Evolutionary conservation across 345 rosid species (phyloP), one percentile per base, ranked within the genome.

Genomic region (Eucalyptus camaldulensis): DNA sequence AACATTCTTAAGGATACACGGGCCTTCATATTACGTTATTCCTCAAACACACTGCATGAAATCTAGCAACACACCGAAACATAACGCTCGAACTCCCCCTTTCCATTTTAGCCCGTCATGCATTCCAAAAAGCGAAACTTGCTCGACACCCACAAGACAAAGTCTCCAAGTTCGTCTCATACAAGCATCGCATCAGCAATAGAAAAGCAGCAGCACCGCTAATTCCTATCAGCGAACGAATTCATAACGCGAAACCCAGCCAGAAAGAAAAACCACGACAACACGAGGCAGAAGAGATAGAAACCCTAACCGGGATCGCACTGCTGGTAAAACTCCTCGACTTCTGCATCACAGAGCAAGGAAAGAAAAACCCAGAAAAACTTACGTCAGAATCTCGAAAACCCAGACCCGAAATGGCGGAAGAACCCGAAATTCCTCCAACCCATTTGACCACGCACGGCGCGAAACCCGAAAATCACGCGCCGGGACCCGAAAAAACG

Each of bases 291-390:
- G 86, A 88, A 56, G 67, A 72, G 69, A 50, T 21, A 86, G 76
- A 86, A 90, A 87, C 80, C 88, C 91, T 90, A 90, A 96, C 98
- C 97, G 24, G 98, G 98, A 93, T 96, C 96, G 80, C 98, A 96
- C 92, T 94, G 97, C 80, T 92, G 94, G 92, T 88, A 94, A 90
- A 96, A 95, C 90, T 95, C 98, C 51, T 93, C 93, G 76, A 94
- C 95, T 91, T 95, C 98, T 96, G 94, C 93, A 88, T 88, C 65
- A 88, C 88, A 83, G 86, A 88, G 87, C 54, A 86, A 27, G 8
- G 15, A 16, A 19, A 86, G 29, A 44, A 47, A 60, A 89, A 31
- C 50, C 49, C 45, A 86, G 29, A 44, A 29, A 44, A 80, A 37
- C 58, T 88, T 5, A 22, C 15, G 33, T 33, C 86, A 88, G 40